Base-by-base conservation (phyloP, 192 early-diverging fungal genomes). In the Backusella westeae region DNA sequence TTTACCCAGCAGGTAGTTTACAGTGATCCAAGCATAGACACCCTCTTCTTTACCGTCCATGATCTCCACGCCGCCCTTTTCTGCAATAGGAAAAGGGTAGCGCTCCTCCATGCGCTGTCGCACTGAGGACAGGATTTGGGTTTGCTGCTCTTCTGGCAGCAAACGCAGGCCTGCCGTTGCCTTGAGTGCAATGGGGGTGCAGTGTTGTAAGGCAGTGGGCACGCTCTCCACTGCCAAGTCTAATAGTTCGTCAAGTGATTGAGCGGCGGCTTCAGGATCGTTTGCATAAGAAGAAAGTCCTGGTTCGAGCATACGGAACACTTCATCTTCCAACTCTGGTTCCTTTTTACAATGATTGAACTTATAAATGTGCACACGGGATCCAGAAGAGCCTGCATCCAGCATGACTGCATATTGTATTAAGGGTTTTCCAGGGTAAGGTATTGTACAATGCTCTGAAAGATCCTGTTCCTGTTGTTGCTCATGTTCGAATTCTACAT, bases 31-130 rank as follows among this genome's bases (percentile, higher is more conserved):
- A 38, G 96, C 96, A 84, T 91, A 99, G n/a, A 98, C 91, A 53
- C 96, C 97, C 90, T 99, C 98, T 81, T 98, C 94, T 53, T 85
- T 89, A n/a, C 98, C 98, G 36, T 94, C 93, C 98, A 99, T 99
- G 74, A 99, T 91, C 14, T 82, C 91, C 7, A 99, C 93, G 7
- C 93, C 95, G 44, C 89, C 81, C 0, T 88, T 85, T 69, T 88
- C 85, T 19, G 92, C 80, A 5, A 97, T 86, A 21, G 85, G 90
- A 83, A 98, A 99, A 36, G 93, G 94, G 75, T 96, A 99, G 23
- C 87, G 81, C 4, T 81, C 88, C 75, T 87, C 82, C 75, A 99
- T 72, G 29, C 89, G 89, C 6, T 80, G 38, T 34, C 90, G 84
- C 4, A 99, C 93, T 10, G 90, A 90, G 19, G 83, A 80, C 26